Conservation (phyloP, 176 grass and related monocot species). For the Lolium rigidum region DNA sequence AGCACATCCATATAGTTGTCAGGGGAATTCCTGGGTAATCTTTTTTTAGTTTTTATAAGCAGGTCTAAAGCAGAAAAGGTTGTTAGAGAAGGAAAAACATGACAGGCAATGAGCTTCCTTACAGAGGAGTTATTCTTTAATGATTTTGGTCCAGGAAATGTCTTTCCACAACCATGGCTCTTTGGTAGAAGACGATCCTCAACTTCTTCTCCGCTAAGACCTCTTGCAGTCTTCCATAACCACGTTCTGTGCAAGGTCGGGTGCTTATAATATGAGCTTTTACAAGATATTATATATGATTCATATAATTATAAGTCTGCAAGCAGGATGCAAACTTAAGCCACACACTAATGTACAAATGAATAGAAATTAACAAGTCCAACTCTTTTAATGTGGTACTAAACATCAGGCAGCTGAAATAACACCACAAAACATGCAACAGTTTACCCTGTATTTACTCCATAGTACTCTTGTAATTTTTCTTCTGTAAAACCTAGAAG, state of each 20-base stretch:
- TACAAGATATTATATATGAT: conserved; percentile 1
- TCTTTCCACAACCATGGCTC: conserved; percentile 95
- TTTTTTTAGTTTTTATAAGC: not conserved
- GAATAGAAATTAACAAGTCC: not conserved
- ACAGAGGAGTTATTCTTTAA: conserved; percentile 62
- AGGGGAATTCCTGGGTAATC: not conserved
- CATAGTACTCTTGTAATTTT: conserved; percentile 83
- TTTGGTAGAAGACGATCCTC: conserved; percentile 89
- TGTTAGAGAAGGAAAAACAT: conserved; percentile 17
- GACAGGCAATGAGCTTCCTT: conserved; percentile 31
- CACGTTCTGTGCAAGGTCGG: conserved; percentile 61
- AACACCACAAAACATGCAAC: conserved; percentile 2
- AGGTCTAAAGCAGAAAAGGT: not conserved
- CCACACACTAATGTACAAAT: not conserved
- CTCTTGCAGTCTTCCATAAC: conserved; percentile 95
- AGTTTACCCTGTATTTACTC: conserved; percentile 86
- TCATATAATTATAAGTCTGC: conserved; percentile 3
- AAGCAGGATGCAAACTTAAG: conserved; percentile 5
- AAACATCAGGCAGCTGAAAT: conserved; percentile 9
- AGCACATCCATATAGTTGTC: not conserved
- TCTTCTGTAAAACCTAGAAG: conserved; percentile 76
- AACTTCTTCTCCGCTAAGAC: conserved; percentile 84
- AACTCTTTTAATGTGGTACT: not conserved
- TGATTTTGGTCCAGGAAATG: conserved; percentile 96
- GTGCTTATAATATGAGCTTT: not conserved